Evolutionary conservation across 352 stramenopile genomes (phyloP).

Genomic region (Globisporangium lucens): DNA sequence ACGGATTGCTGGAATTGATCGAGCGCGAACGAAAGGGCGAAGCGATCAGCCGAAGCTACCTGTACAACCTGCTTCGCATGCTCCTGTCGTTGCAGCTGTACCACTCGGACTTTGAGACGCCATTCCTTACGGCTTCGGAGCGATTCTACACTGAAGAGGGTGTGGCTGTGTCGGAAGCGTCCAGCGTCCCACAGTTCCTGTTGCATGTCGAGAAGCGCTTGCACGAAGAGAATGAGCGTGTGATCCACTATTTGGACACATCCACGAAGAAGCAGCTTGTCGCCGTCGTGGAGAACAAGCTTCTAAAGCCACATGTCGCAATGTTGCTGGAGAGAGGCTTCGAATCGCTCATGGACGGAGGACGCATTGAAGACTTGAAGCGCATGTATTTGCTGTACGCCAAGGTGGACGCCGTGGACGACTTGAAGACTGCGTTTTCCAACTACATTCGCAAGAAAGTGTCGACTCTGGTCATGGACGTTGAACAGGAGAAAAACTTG

Average conservation of each 20-base stretch:
- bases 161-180: slow-evolving; percentile 43
- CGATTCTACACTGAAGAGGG: slow-evolving; percentile 87
- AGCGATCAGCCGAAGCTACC: slow-evolving; percentile 74
- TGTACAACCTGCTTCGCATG: slow-evolving; percentile 86
- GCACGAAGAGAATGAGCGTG: slow-evolving; percentile 73
- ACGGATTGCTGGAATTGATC: slow-evolving; percentile 80
- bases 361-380: slow-evolving; percentile 79
- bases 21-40: slow-evolving; percentile 87
- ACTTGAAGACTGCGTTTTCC: slow-evolving; percentile 64
- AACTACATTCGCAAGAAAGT: slow-evolving; percentile 80
- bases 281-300: slow-evolving; percentile 70
- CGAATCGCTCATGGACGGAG: slow-evolving; percentile 80
- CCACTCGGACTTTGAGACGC: slow-evolving; percentile 78
- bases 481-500: slow-evolving; percentile 85
- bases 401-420: slow-evolving; percentile 65
- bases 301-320: slow-evolving; percentile 82
- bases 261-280: slow-evolving; percentile 75
- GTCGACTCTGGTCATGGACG: slow-evolving; percentile 68
- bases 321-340: slow-evolving; percentile 87
- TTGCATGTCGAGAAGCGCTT: slow-evolving; percentile 86
- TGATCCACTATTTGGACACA: slow-evolving; percentile 70
- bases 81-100: slow-evolving; percentile 84
- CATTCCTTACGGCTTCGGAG: slow-evolving; percentile 85
- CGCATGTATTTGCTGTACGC: slow-evolving; percentile 84
- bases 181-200: slow-evolving; percentile 84